phyloP scores from a whole-genome alignment of 768 basidiomycete species.

The Dioszegia hungarica region DNA sequence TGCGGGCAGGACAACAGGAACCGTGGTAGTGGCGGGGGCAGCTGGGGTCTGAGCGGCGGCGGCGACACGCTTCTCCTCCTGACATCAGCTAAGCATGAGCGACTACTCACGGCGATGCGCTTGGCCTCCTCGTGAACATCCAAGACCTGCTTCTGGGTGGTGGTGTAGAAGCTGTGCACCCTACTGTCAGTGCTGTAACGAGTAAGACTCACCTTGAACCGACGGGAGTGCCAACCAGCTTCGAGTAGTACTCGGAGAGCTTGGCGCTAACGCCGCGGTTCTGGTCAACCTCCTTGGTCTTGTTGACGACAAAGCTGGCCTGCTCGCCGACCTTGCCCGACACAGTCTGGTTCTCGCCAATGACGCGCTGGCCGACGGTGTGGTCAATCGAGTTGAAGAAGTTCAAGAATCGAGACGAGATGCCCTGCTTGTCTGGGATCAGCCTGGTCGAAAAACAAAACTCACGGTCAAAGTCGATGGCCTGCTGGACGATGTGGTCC shows the following conservation, averaged over 20 bases:
- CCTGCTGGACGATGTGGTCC: slow-evolving; percentile 65
- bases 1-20: background rate
- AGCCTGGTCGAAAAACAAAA: background rate
- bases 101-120: slow-evolving; percentile 60
- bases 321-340: slow-evolving; percentile 66
- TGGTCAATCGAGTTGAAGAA: slow-evolving; percentile 73
- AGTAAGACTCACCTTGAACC: slow-evolving; percentile 57
- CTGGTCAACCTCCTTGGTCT: slow-evolving; percentile 72
- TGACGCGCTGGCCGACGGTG: slow-evolving; percentile 61
- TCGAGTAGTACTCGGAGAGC: slow-evolving; percentile 57
- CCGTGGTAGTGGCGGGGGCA: background rate
- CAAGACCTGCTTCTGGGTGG: slow-evolving; percentile 75
- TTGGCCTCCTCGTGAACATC: slow-evolving; percentile 92
- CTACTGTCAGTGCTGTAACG: slow-evolving; percentile 5
- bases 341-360: slow-evolving; percentile 77
- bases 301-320: slow-evolving; percentile 61
- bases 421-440: slow-evolving; percentile 70
- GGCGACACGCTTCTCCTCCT: slow-evolving; percentile 42
- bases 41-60: slow-evolving; percentile 11
- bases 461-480: slow-evolving; percentile 52
- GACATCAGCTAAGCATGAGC: background rate
- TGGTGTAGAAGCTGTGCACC: slow-evolving; percentile 76
- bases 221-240: slow-evolving; percentile 66
- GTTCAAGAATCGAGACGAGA: slow-evolving; percentile 73
- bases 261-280: slow-evolving; percentile 69